phyloP scores from a whole-genome alignment of 179 eudicot species.

The Pouteria campechiana region DNA sequence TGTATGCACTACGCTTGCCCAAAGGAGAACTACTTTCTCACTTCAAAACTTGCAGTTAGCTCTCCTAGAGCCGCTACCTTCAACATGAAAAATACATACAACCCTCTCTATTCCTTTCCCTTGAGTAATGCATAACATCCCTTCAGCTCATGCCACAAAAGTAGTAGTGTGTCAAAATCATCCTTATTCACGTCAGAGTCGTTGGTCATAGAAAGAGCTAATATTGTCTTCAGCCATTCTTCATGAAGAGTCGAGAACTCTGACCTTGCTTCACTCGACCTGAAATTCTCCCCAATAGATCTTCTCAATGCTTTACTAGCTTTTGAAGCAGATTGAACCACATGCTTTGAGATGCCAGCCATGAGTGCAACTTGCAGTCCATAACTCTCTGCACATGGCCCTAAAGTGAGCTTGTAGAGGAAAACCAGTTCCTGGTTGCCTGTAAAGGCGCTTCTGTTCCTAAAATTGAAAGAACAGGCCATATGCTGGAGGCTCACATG shows the following conservation, averaged over 20 bases:
- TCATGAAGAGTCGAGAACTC: conserved; percentile 86
- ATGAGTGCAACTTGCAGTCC: conserved; percentile 93
- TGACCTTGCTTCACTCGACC: conserved; percentile 68
- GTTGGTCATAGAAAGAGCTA: conserved; percentile 21
- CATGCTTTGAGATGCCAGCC: conserved; percentile 82
- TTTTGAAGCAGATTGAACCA: conserved; percentile 57
- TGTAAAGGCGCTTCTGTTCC: conserved; percentile 9
- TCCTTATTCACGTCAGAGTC: conserved; percentile 41
- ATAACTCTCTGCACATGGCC: conserved; percentile 91
- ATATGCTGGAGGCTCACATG: conserved; percentile 76
- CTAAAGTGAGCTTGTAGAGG: conserved; percentile 62
- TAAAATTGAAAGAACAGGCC: conserved; percentile 64
- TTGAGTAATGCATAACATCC: conserved; percentile 16
- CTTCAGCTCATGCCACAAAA: conserved; percentile 86
- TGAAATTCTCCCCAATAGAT: conserved; percentile 61
- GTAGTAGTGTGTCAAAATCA: conserved; percentile 59
- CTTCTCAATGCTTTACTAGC: conserved; percentile 65
- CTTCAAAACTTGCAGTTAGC: no score
- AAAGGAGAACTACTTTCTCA: no score
- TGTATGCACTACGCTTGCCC: no score
- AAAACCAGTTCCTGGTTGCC: conserved; percentile 46
- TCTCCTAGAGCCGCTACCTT: no score
- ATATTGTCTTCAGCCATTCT: conserved; percentile 60
- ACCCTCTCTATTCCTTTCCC: no score
- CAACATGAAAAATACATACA: no score